Evolutionary conservation across 1,284 basidiomycete species (phyloP), one percentile per base, ranked within the genome.

Genomic region (Cryptococcus floricola): DNA sequence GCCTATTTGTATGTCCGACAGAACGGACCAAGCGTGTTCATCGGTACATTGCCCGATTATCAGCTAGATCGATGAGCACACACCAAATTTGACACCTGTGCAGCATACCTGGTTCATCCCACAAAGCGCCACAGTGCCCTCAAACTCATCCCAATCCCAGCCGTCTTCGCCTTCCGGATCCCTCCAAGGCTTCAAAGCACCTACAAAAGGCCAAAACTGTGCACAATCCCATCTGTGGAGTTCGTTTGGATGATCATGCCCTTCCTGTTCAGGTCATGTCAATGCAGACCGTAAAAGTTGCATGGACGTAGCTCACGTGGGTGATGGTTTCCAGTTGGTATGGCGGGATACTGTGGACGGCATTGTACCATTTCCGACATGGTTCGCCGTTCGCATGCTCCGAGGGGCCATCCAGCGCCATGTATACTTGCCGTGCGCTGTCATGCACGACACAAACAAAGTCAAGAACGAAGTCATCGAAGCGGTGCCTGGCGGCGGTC

Each of bases 121-220:
- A 43, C 52, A 57, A 6, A 57, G 2, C 7, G 56, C 59, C 12
- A 57, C 39, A 4, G 50, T 52, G 8, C 41, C 45, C 19, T 55
- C 56, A 45, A 42, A 57, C 4, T 48, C 41, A 4, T 54, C 38
- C 59, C 59, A 60, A 16, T 27, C 28, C 42, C 41, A 48, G 4
- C 38, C 18, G 1, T 38, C 25, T 14, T 25, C 14, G 16, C 45
- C 50, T 5, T 38, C 44, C 5, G 56, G 56, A n/a, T 13, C 8
- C 23, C 31, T 43, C 49, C 41, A 42, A 5, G 59, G 59, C 14
- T 45, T 39, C 18, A 52, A 18, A 23, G 56, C 45, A 6, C 59
- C 56, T 6, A 57, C 53, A 37, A 52, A 57, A 4, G 59, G 59
- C 59, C 59, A 60, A 48, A 60, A 60, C 44, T 54, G 44, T 16